Percentiles rank a stretch among this genome's conserved stretches.
phyloP scores from a whole-genome alignment of 2,329 filamentous ascomycete species.

The Aspergillus sp. region DNA sequence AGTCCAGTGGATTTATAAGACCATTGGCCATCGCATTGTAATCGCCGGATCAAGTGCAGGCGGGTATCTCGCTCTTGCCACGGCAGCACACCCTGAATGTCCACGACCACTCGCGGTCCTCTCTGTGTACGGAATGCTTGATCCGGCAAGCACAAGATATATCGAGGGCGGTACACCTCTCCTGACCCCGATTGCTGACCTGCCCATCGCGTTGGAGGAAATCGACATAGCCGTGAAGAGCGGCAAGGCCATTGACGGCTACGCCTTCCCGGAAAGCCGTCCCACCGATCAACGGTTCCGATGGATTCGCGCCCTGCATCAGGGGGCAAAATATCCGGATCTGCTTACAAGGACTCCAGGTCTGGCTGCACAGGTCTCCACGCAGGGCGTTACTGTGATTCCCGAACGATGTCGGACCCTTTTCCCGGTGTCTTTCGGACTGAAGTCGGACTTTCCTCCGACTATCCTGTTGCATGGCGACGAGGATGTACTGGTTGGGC shows the following conservation, averaged over 20 bases:
- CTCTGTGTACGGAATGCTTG: neutral
- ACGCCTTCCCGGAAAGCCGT: neutral
- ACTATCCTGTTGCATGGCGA: neutral
- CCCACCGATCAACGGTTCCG: neutral
- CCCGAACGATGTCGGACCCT: neutral
- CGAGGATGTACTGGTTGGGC: neutral
- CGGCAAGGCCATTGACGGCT: neutral
- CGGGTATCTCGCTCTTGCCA: neutral
- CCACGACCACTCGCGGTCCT: neutral
- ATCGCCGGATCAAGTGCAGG: neutral
- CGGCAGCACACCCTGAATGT: neutral
- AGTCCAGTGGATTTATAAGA: neutral
- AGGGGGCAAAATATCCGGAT: neutral
- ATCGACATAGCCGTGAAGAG: neutral
- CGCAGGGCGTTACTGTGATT: neutral
- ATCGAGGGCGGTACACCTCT: neutral
- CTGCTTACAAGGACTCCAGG: neutral
- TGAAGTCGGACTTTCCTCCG: neutral
- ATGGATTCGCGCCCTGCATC: neutral
- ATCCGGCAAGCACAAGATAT: neutral
- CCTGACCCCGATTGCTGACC: neutral
- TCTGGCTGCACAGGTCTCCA: neutral
- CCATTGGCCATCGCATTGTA: neutral
- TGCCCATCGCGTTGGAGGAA: neutral
- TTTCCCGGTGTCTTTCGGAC: neutral